Evolutionary conservation across 2,329 filamentous ascomycete species (phyloP), one percentile per base, ranked within the genome.

Genomic region (Pseudogymnoascus sp.): DNA sequence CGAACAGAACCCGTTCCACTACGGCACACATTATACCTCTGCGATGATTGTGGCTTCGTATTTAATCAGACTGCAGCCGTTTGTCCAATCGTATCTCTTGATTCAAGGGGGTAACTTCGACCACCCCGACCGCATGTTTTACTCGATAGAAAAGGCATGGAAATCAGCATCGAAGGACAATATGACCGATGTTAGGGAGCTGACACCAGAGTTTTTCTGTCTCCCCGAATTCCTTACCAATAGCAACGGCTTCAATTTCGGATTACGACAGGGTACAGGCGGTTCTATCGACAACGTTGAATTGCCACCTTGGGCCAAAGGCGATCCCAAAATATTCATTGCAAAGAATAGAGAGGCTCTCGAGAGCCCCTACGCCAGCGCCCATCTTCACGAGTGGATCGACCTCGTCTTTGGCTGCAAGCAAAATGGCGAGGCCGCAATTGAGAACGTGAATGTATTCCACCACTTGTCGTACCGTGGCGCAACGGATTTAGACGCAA

Each of bases 41-140:
- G 95, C 95, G 7, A 99, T 97, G 95, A 97, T 96, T 64, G 95
- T 99, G 6, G 92, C 92, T 11, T 97, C 93, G 0, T 99, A 97
- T 71, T 82, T 99, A 42, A 97, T 99, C 70, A 88, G 95, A 17
- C 81, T 99, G 15, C 93, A 96, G 60, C 95, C 95, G 0, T 99
- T 97, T 73, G 93, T 97, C 23, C 91, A 97, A 69, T 96, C 95
- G 0, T 97, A 96, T 72, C 85, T 97, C 19, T 80, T 97, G 7
- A 83, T 99, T 1, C 95, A 99, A 75, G 95, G 95, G n/a, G 93
- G 93, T 4, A 91, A 85, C 40, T 99, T 97, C 72, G 95, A 99
- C 72, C 93, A 99, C 72, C 91, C 95, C 1, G 96, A 99, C 72
- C 86, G 95, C 38, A 81, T 99, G 46, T 99, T 99, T 76, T 95